These are phyloP conservation scores for Graphilbum fragrans DNA, from an alignment of 2,329 filamentous ascomycete genomes.

Conservation along the genomic window DNA sequence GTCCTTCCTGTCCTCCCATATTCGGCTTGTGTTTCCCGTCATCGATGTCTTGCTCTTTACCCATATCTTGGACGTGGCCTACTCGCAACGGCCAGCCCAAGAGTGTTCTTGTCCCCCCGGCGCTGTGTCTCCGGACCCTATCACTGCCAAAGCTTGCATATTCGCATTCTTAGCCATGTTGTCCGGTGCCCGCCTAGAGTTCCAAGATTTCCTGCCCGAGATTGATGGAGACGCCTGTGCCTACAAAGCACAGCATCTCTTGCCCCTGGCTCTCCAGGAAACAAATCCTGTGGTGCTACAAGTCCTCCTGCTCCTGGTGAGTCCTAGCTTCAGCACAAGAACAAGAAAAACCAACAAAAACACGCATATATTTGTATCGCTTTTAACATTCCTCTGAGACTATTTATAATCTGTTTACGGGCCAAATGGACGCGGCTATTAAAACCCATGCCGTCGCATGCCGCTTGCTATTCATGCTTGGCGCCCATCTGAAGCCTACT, in stretches of 20 bases:
- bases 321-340: no score
- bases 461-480: conserved; percentile 35
- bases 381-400: neutral
- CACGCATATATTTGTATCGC: neutral
- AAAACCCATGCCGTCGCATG: conserved; percentile 32
- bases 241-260: conserved; percentile 25
- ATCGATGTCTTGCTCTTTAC: conserved; percentile 33
- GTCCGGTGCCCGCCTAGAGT: conserved; percentile 5
- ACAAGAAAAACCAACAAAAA: no score
- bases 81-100: conserved; percentile 13
- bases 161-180: conserved; percentile 33
- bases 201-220: neutral
- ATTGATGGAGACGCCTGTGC: conserved; percentile 29
- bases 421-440: conserved; percentile 30
- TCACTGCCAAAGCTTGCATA: conserved; percentile 32
- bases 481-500: conserved; percentile 16
- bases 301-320: conserved; percentile 33
- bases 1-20: conserved; percentile 19
- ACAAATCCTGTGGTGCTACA: conserved; percentile 30
- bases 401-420: conserved; percentile 20
- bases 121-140: conserved; percentile 12
- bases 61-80: conserved; percentile 31
- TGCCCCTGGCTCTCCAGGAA: conserved; percentile 30
- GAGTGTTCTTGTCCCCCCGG: neutral
- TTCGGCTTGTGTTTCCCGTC: conserved; percentile 34